Conservation (phyloP, 805 yeast species). For the Candida montana region DNA sequence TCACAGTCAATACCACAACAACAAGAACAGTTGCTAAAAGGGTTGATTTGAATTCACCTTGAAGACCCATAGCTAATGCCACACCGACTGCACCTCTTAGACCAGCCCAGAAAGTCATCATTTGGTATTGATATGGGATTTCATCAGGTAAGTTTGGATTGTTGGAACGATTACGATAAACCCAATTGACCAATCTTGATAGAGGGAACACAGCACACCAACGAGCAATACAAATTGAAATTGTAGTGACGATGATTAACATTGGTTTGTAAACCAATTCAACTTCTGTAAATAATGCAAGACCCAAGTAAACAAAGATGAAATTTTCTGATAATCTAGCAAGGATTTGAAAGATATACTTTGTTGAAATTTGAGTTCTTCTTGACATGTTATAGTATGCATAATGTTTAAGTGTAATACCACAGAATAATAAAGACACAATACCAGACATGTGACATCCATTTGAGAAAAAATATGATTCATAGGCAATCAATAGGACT, state of each 20-base stretch:
- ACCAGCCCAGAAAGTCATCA: slow-evolving; percentile 99
- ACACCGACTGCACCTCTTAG: slow-evolving; percentile 99
- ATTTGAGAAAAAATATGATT: slow-evolving; percentile 93
- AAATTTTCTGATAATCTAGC: slow-evolving; percentile 96
- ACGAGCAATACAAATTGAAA: slow-evolving; percentile 89
- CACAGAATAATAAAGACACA: slow-evolving; percentile 90
- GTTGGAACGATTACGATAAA: slow-evolving; percentile 55
- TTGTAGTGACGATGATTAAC: slow-evolving; percentile 81
- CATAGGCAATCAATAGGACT: slow-evolving; percentile 86
- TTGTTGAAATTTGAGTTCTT: slow-evolving; percentile 93
- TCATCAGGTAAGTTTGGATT: slow-evolving; percentile 64
- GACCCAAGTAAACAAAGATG: slow-evolving; percentile 90
- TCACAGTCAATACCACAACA: slow-evolving; percentile 93
- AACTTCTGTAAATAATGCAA: slow-evolving; percentile 93
- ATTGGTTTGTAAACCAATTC: slow-evolving; percentile 92
- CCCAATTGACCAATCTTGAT: slow-evolving; percentile 77
- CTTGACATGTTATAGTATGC: slow-evolving; percentile 97
- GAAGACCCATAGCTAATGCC: slow-evolving; percentile 95
- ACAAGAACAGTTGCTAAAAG: slow-evolving; percentile 91
- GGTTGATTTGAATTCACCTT: slow-evolving; percentile 87
- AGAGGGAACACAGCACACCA: slow-evolving; percentile 98
- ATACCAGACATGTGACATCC: slow-evolving; percentile 99
- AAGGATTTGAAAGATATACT: slow-evolving; percentile 86
- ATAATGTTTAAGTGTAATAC: slow-evolving; percentile 93
- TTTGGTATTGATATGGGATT: slow-evolving; percentile 91